Evolutionary conservation across 2,329 filamentous ascomycete species (phyloP).

Genomic region (Colletotrichum phormii): DNA sequence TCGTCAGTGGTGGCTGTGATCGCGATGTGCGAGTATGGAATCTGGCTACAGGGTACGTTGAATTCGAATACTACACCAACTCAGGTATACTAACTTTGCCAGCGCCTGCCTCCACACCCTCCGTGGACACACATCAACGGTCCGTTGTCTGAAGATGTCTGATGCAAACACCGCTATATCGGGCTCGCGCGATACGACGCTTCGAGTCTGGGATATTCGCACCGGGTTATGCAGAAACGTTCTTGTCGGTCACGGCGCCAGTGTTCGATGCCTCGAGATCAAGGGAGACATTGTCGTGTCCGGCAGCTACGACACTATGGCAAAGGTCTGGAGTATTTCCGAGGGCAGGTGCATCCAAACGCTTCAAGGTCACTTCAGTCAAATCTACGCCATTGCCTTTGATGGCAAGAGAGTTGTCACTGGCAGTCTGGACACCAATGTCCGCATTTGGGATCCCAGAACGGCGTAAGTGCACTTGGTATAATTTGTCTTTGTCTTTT

Average conservation of each 20-base stretch:
- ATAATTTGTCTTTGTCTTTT: not conserved
- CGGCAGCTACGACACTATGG: slow-evolving; percentile 96
- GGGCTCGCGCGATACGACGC: slow-evolving; percentile 92
- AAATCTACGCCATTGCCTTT: slow-evolving; percentile 98
- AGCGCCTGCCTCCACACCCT: slow-evolving; percentile 84
- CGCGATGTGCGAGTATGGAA: slow-evolving; percentile 98
- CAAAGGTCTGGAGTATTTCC: slow-evolving; percentile 97
- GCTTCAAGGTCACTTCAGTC: slow-evolving; percentile 93
- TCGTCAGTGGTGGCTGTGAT: slow-evolving; percentile 97
- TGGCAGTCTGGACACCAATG: slow-evolving; percentile 94
- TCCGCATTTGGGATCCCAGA: slow-evolving; percentile 93
- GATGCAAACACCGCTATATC: slow-evolving; percentile 95
- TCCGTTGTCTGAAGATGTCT: slow-evolving; percentile 97
- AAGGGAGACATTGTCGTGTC: slow-evolving; percentile 98
- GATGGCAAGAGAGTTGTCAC: slow-evolving; percentile 94
- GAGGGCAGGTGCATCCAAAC: slow-evolving; percentile 93
- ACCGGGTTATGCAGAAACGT: slow-evolving; percentile 92
- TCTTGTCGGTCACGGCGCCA: slow-evolving; percentile 93
- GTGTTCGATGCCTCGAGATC: slow-evolving; percentile 94
- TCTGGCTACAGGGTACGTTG: slow-evolving; percentile 84
- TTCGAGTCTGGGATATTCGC: slow-evolving; percentile 94
- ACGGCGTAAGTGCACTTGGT: slow-evolving; percentile 73
- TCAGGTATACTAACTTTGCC: slow-evolving; percentile 38
- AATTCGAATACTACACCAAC: not conserved
- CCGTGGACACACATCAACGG: slow-evolving; percentile 95